Base-by-base conservation (phyloP, 805 yeast genomes). In the Candida taoyuanica region DNA sequence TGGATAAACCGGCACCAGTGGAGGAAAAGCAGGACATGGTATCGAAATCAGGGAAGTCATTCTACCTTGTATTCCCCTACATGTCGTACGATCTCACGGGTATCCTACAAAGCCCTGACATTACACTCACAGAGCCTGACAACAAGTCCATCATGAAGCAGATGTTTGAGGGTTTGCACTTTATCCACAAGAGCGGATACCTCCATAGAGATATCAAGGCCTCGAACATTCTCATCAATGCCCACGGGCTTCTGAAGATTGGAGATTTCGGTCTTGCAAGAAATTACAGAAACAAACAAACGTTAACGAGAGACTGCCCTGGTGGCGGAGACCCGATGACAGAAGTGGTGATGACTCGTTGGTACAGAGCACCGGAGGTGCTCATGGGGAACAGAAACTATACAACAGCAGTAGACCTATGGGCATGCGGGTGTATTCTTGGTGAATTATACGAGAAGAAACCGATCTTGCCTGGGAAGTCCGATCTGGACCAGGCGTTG, bases 201-300 rank as follows among this genome's bases (percentile, higher is more conserved):
- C 64, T 75, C 42, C 99, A 93, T 59, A 72, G 99, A 40, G 99
- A 93, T 56, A 85, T 93, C 42, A 93, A 93, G 60, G 88, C 98
- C 0, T 96, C 98, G n/a, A 93, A 93, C 53, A 84, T 93, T 24
- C 70, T 93, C 27, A 71, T 93, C 7, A 89, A 84, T 52, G 74
- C 70, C 36, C 64, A 70, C 36, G 98, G 98, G 1, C 65, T 76
- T 7, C 68, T 94, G 27, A 91, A 91, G 54, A 76, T 93, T 33
- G 98, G 96, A 2, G 99, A 93, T 63, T 94, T 93, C 59, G 98
- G 99, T 1, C 67, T 93, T 26, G 98, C 98, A 2, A 70, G 98
- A 46, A 59, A 70, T 15, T 85, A 78, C 57, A 73, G 70, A 40
- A 94, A 88, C 2, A 58, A 65, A 4, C 64, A 70, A 1, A 94